Conservation (phyloP, 2,329 filamentous ascomycete species). For the Ophiostoma quercus region DNA sequence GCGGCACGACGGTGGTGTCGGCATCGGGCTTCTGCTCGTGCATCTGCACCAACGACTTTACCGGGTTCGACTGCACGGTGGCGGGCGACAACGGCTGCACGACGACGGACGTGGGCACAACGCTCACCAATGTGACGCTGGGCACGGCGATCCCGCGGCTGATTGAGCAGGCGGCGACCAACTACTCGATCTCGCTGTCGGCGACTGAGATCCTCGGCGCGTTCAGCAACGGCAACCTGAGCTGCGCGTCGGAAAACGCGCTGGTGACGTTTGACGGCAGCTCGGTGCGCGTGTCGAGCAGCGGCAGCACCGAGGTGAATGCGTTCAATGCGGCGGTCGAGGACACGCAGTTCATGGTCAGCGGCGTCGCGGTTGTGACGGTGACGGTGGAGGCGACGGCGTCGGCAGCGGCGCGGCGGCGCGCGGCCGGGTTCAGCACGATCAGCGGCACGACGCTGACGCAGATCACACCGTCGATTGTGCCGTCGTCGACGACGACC, state of each 20-base stretch:
- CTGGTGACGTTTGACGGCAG: conserved; percentile 75
- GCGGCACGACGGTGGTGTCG: conserved; percentile 65
- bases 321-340: conserved; percentile 23
- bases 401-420: background rate
- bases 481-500: conserved; percentile 31
- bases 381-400: conserved; percentile 22
- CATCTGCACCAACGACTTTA: conserved; percentile 84
- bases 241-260: conserved; percentile 79
- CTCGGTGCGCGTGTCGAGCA: conserved; percentile 35
- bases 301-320: conserved; percentile 30
- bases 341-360: background rate
- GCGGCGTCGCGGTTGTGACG: conserved; percentile 25
- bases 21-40: conserved; percentile 69
- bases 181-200: conserved; percentile 73
- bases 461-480: conserved; percentile 28
- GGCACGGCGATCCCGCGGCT: conserved; percentile 74
- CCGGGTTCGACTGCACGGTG: conserved; percentile 50
- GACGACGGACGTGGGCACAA: conserved; percentile 41
- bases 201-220: conserved; percentile 64
- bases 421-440: conserved; percentile 25
- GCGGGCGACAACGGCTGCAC: conserved; percentile 49
- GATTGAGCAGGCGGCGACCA: conserved; percentile 56
- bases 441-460: conserved; percentile 33
- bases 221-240: conserved; percentile 69
- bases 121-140: conserved; percentile 63